Base-by-base conservation (phyloP, 2,329 filamentous ascomycete species). In the Ilyonectria destructans region DNA sequence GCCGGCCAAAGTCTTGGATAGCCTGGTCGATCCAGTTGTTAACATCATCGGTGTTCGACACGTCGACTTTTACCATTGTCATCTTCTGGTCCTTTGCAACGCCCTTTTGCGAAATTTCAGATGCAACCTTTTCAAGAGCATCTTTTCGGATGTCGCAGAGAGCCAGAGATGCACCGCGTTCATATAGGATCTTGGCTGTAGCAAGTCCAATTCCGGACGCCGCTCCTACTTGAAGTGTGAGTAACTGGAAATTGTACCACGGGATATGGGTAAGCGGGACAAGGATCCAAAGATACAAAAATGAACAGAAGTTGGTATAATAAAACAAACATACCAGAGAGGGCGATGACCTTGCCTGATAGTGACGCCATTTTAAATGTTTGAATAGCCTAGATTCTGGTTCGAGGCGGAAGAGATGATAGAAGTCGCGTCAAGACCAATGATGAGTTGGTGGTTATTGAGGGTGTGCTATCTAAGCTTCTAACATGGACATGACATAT, bases 141-240 rank as follows among this genome's bases (percentile, higher is more conserved):
- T 60, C 58, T 23, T 60, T 60, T 31, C 33, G 58, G n/a, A 60
- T 60, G 17, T 60, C 58, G 15, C n/a, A 37, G 26, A 60, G 58
- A 17, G 58, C 58, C 46, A 60, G 21, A 13, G 58, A 60, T 40
- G 58, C 58, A 29, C 58, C 58, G 6, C 58, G 58, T 2, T 31
- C 15, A 8, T 52, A 60, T 6, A 60, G 58, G 10, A 60, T 52
- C 31, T 60, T 60, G 5, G 58, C 58, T 4, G 58, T 60, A 19
- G 58, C 29, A 43, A 60, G 58, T 15, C 58, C 58, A 31, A 60
- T 60, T 40, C 58, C 58, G 9, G 58, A 60, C 6, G 58, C 58
- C 19, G 58, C 58, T 13, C 58, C 58, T 60, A 26, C 10, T 29
- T 9, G 37, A 9, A n/a, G 21, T 8, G 10, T 40, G 8, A 26